Base-by-base conservation (phyloP, 495 filamentous ascomycete species). In the Peziza echinospora region DNA sequence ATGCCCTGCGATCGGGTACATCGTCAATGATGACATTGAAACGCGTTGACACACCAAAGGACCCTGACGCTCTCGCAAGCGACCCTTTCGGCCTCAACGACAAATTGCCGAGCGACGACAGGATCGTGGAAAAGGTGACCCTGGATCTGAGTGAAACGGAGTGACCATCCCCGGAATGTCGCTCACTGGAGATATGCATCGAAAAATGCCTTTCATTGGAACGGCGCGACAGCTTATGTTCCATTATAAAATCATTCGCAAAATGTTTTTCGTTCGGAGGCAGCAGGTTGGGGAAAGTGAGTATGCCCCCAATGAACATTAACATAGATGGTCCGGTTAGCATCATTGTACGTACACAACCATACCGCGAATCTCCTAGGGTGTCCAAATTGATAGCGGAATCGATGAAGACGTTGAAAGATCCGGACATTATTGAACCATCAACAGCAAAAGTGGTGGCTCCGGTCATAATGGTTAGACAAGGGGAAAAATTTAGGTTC, bases 401-500 rank as follows among this genome's bases (percentile, higher is more conserved):
- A 22, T 11, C n/a, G n/a, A 21, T 43, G n/a, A 43, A 43, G 2
- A 43, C 21, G 5, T 3, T 43, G 41, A 43, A 21, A 1, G 13
- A 43, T 1, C 41, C 11, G 2, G 21, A 43, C 4, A 43, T 43
- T 0, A 43, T 43, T 1, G 41, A 43, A 3, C 16, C 16, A 3
- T n/a, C n/a, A 1, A 11, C 1, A 1, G n/a, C n/a, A 1, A 13
- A 1, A 5, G 21, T 23, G 17, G 47, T 26, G 0, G 26, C 47
- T 0, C 40, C 47, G 10, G 25, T 49, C 0, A 41, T 49, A 6
- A 19, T 43, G 6, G 47, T 49, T 3, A 21, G 24, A 25, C 47
- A 45, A 11, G 28, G 44, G 5, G 25, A 24, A 5, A 49, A 49
- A 16, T 44, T 21, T 25, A 28, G 41, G 2, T 49, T 49, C 17